Base-by-base conservation (phyloP, 2,329 filamentous ascomycete species). In the Fusarium illudens region DNA sequence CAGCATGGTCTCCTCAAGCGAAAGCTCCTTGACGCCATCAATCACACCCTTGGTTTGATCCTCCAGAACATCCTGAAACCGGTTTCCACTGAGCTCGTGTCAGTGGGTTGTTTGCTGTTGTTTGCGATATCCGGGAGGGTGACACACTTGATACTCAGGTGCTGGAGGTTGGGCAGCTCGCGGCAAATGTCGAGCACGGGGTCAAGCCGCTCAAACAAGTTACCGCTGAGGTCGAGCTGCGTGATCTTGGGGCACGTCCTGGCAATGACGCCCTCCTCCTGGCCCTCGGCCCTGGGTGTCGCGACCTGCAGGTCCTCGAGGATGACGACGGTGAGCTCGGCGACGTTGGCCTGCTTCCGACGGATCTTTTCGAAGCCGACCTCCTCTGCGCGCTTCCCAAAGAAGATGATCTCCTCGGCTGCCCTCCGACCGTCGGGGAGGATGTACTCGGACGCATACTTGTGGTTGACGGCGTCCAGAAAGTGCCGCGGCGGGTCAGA, bases 301-400 rank as follows among this genome's bases (percentile, higher is more conserved):
- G 75, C 79, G 65, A 98, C 86, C 52, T 87, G 84, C 75, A 93
- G 80, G 13, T 91, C 90, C 79, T 98, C 94, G 8, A 99, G 83
- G 36, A 98, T 88, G 51, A 96, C 89, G 58, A 94, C 89, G 70
- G 86, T 90, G 62, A 98, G 84, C 72, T 96, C 92, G 57, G 90
- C 83, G 30, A 98, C 83, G 75, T 91, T 84, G 71, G 94, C 91
- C 74, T 96, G 89, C 79, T 94, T 89, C 69, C 86, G 86, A 42
- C 91, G 88, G 70, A 97, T 93, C 83, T 97, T 97, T 71, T 97
- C 94, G 72, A 98, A 98, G 29, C 96, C 96, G 32, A 98, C 88
- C 80, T 98, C 95, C 80, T 98, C 92, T 6, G 93, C 95, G 17
- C 94, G 87, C 79, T 98, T 98, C 34, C 79, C 92, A 80, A 83